Percentiles rank a stretch among this genome's conserved stretches.
phyloP scores from a whole-genome alignment of 2,329 filamentous ascomycete genomes.

The Monilinia polystroma region DNA sequence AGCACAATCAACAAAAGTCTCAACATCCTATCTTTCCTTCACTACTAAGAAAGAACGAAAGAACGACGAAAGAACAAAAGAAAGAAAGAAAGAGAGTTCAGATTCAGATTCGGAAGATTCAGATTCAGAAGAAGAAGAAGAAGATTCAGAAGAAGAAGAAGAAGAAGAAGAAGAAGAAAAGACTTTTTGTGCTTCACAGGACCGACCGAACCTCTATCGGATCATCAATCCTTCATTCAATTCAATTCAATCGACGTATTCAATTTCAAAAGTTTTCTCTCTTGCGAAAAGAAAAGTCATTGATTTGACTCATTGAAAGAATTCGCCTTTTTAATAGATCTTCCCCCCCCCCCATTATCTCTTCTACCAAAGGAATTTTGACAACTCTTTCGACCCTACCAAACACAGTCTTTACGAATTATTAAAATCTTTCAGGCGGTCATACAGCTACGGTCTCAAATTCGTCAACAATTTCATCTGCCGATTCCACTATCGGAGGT shows the following conservation, averaged over 20 bases:
- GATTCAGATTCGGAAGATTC: too few relatives aligned
- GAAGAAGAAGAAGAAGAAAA: conserved; percentile 19
- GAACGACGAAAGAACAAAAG: too few relatives aligned
- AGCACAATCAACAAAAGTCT: conserved; percentile 14
- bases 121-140: too few relatives aligned
- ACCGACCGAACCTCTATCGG: conserved; percentile 38
- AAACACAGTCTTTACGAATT: conserved; percentile 29
- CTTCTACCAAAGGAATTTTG: conserved; percentile 20
- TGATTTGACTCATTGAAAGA: conserved; percentile 30
- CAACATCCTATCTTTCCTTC: too few relatives aligned
- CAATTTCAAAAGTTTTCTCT: conserved; percentile 15
- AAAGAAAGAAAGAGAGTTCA: too few relatives aligned
- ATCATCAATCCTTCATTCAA: conserved; percentile 33
- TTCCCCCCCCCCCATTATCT: conserved; percentile 17
- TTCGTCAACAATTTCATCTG: neutral
- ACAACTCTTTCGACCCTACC: conserved; percentile 21
- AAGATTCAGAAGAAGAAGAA: too few relatives aligned
- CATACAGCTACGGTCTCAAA: conserved; percentile 19
- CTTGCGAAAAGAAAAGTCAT: conserved; percentile 26
- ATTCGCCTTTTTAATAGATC: conserved; percentile 33
- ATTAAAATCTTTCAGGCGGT: conserved; percentile 6
- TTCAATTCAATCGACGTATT: conserved; percentile 25
- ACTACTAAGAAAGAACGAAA: too few relatives aligned
- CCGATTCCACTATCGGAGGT: neutral
- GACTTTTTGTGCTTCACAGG: conserved; percentile 34